Percentiles rank a stretch among this genome's conserved stretches.
These are phyloP conservation scores for Pythium coloratum DNA, from an alignment of 352 stramenopile species.

Conservation along the genomic window DNA sequence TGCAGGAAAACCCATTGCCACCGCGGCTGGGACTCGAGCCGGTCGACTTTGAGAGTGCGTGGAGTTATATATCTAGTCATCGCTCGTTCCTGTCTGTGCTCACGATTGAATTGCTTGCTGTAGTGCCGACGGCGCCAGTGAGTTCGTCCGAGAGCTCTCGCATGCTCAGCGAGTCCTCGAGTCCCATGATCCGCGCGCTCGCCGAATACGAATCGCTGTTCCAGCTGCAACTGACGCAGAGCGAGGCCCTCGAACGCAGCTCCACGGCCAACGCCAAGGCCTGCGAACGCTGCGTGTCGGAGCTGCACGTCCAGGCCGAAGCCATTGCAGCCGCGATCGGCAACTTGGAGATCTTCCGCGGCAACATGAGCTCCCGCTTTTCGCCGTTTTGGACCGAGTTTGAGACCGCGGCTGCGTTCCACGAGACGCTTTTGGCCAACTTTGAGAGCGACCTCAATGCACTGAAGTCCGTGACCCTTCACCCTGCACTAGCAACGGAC, in stretches of 20 bases:
- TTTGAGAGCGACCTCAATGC: conserved; percentile 71
- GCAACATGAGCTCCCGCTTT: conserved; percentile 83
- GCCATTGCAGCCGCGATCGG: conserved; percentile 73
- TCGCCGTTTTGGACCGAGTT: conserved; percentile 81
- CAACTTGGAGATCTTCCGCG: conserved; percentile 75
- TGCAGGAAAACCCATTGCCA: conserved; percentile 48
- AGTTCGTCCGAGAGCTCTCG: conserved; percentile 65
- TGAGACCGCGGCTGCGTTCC: conserved; percentile 47
- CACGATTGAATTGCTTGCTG: background rate
- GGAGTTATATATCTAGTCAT: background rate
- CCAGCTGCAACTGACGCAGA: conserved; percentile 71
- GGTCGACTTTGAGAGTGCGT: conserved; percentile 42
- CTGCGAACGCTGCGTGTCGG: conserved; percentile 51
- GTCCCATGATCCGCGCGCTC: conserved; percentile 73
- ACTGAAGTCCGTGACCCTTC: conserved; percentile 57
- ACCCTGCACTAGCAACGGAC: conserved; percentile 58
- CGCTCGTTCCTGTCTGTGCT: conserved; percentile 9
- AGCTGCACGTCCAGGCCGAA: conserved; percentile 65
- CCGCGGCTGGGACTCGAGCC: conserved; percentile 40
- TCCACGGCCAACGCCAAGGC: conserved; percentile 53
- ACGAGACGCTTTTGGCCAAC: conserved; percentile 59
- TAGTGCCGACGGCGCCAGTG: conserved; percentile 57
- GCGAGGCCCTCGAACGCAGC: conserved; percentile 54
- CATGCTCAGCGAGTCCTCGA: conserved; percentile 76
- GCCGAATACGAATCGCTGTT: conserved; percentile 85